Evolutionary conservation across 192 early-diverging fungal species (phyloP).

Genomic region (Podila verticillata): DNA sequence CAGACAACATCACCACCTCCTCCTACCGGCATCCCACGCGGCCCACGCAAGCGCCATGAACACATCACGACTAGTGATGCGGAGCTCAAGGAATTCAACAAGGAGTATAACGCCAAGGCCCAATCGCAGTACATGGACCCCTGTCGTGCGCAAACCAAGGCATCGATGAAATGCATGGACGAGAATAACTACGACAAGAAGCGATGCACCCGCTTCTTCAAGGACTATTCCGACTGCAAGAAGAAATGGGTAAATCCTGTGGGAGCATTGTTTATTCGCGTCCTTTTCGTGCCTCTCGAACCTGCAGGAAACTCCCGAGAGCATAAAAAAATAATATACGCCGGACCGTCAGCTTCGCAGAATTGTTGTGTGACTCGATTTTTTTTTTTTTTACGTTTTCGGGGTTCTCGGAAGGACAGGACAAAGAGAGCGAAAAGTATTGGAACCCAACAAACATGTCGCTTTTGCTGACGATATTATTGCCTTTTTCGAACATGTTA

Average conservation of each 20-base stretch:
- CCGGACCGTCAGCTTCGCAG: too few relatives aligned
- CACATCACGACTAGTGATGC: slow-evolving; percentile 43
- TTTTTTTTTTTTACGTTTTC: too few relatives aligned
- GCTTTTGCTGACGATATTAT: not conserved
- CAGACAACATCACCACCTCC: too few relatives aligned
- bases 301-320: too few relatives aligned
- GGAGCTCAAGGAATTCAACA: slow-evolving; percentile 51
- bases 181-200: slow-evolving; percentile 61
- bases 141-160: slow-evolving; percentile 57
- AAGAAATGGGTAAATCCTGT: slow-evolving; percentile 61
- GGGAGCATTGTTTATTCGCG: not conserved
- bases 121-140: slow-evolving; percentile 67
- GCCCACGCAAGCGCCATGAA: slow-evolving; percentile 26
- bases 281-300: not conserved
- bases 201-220: slow-evolving; percentile 59
- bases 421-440: too few relatives aligned
- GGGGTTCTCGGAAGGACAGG: too few relatives aligned
- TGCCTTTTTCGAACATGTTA: slow-evolving; percentile 6
- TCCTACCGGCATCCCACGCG: not conserved
- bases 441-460: not conserved
- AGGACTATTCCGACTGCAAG: slow-evolving; percentile 66
- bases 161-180: slow-evolving; percentile 63
- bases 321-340: too few relatives aligned
- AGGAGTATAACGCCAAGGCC: slow-evolving; percentile 56
- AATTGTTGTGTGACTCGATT: too few relatives aligned